phyloP scores from a whole-genome alignment of 208 protist species.

The Leishmania arabica region DNA sequence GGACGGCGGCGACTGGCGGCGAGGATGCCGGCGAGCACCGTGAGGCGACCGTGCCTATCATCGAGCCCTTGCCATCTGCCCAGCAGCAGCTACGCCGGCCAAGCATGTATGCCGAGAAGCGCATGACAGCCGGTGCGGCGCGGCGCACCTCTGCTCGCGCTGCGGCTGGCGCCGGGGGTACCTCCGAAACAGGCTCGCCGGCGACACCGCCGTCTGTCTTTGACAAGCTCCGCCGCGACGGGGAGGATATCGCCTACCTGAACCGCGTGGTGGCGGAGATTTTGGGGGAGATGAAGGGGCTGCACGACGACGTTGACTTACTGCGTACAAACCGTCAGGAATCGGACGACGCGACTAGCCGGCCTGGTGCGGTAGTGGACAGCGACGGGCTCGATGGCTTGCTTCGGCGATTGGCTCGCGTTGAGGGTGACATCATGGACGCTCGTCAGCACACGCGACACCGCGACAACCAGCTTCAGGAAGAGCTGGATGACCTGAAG shows the following conservation, averaged over 20 bases:
- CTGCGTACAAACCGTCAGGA: conserved; percentile 41
- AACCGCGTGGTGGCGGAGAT: conserved; percentile 93
- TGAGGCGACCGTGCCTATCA: background rate
- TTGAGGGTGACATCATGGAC: conserved; percentile 35
- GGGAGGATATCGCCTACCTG: conserved; percentile 78
- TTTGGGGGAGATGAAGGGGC: conserved; percentile 75
- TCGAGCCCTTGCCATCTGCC: background rate
- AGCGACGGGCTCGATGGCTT: conserved; percentile 7
- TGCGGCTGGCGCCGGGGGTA: background rate
- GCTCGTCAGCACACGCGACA: conserved; percentile 27
- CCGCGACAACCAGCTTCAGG: conserved; percentile 33
- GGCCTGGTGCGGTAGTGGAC: background rate
- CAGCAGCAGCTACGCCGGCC: conserved; percentile 10
- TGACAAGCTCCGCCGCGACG: conserved; percentile 65
- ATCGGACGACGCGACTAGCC: background rate
- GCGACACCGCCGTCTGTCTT: conserved; percentile 22
- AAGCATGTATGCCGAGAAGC: conserved; percentile 27
- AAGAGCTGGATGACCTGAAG: conserved; percentile 44
- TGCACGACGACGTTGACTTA: conserved; percentile 75
- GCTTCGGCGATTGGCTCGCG: conserved; percentile 21
- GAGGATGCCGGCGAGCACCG: conserved; percentile 32
- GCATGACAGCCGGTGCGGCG: conserved; percentile 15
- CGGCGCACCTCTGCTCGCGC: conserved; percentile 17
- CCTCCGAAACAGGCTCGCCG: background rate
- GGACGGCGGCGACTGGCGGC: conserved; percentile 14